These are phyloP conservation scores for Rhynchosporium secalis DNA, from an alignment of 2,329 filamentous ascomycete species.

Conservation along the genomic window DNA sequence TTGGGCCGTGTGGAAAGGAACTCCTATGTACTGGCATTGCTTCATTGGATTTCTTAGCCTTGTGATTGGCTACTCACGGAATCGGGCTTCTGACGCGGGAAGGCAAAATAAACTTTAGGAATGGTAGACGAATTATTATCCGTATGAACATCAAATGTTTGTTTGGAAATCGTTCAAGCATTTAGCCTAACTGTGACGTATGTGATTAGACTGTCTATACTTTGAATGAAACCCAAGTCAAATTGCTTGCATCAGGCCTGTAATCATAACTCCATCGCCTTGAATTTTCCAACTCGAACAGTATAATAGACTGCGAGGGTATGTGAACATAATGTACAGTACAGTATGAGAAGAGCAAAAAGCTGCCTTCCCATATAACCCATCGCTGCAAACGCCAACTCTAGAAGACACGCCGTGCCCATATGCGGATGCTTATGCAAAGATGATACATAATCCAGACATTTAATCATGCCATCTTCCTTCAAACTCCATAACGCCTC, in stretches of 20 bases:
- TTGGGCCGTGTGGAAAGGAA: slow-evolving; percentile 5
- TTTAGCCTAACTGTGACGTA: background rate
- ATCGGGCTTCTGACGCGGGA: background rate
- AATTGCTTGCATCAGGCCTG: slow-evolving; percentile 7
- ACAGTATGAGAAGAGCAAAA: slow-evolving; percentile 28
- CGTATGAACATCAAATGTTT: too few relatives aligned
- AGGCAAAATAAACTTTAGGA: background rate
- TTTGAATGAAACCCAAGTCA: background rate
- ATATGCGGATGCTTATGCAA: slow-evolving; percentile 30
- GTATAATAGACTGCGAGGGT: slow-evolving; percentile 32
- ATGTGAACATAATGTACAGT: slow-evolving; percentile 33
- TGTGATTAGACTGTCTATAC: slow-evolving; percentile 5
- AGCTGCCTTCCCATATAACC: slow-evolving; percentile 19
- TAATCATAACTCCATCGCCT: background rate
- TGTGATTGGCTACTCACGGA: slow-evolving; percentile 5
- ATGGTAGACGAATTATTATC: background rate
- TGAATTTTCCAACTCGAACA: slow-evolving; percentile 21
- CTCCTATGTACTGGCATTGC: background rate
- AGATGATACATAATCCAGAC: slow-evolving; percentile 29
- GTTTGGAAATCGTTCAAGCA: background rate
- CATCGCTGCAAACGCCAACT: slow-evolving; percentile 34
- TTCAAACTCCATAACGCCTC: slow-evolving; percentile 34
- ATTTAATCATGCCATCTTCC: slow-evolving; percentile 13
- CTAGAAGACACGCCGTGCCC: slow-evolving; percentile 24
- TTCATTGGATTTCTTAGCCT: background rate